Percentiles rank a stretch among this genome's conserved stretches.
phyloP scores from a whole-genome alignment of 306 rosid species.

The Erythrophleum fordii region DNA sequence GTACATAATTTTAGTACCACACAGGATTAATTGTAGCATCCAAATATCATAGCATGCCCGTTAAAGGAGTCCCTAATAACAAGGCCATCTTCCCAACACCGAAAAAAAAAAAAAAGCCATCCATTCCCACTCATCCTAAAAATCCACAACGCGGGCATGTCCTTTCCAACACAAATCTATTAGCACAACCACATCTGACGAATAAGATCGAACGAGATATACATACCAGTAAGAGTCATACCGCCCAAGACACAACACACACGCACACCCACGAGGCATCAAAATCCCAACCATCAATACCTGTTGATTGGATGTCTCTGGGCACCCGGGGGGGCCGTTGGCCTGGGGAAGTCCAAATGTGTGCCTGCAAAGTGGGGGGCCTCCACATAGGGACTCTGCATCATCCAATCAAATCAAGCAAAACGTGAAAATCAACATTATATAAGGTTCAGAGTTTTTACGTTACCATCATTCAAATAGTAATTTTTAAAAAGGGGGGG shows the following conservation, averaged over 20 bases:
- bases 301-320: slow-evolving; percentile 70
- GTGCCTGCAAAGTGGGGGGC: slow-evolving; percentile 70
- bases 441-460: background rate
- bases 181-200: slow-evolving; percentile 33
- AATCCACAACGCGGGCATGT: slow-evolving; percentile 26
- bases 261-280: background rate
- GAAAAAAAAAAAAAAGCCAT: background rate
- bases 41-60: background rate
- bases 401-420: background rate
- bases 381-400: slow-evolving; percentile 76
- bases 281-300: slow-evolving; percentile 50
- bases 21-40: background rate
- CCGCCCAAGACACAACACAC: background rate
- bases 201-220: slow-evolving; percentile 38
- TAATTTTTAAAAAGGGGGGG: too few relatives aligned
- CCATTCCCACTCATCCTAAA: background rate
- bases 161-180: slow-evolving; percentile 38
- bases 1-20: background rate
- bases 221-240: slow-evolving; percentile 19
- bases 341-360: slow-evolving; percentile 70
- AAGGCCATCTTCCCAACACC: background rate
- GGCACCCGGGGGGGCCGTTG: slow-evolving; percentile 95
- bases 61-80: background rate
- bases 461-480: too few relatives aligned
- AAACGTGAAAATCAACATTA: background rate